A percentile compares a stretch with the other conserved stretches of the same genome.
Evolutionary conservation across 192 early-diverging fungal genomes (phyloP).

Genomic region (Radiomyces spectabilis): DNA sequence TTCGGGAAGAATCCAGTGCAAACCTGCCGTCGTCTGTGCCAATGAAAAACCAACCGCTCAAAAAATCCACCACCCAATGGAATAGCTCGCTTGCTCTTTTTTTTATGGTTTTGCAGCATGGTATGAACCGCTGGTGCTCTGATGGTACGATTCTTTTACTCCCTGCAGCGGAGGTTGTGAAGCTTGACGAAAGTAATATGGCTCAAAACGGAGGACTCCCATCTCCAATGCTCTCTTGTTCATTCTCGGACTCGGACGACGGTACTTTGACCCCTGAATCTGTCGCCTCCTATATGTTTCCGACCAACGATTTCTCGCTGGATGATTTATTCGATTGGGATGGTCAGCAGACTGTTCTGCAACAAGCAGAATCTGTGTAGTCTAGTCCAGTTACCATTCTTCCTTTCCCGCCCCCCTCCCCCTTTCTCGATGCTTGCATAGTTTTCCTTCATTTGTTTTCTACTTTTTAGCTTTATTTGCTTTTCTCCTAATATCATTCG

Average conservation of each 20-base stretch:
- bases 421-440: not conserved
- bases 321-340: slow-evolving; percentile 33
- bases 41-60: not conserved
- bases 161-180: slow-evolving; percentile 35
- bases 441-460: not conserved
- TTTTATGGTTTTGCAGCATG: not conserved
- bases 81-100: slow-evolving; percentile 1
- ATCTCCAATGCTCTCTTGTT: slow-evolving; percentile 16
- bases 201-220: not conserved
- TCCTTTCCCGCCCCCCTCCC: not conserved
- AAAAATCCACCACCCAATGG: slow-evolving; percentile 34
- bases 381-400: not conserved
- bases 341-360: slow-evolving; percentile 16
- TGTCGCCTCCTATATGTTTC: not conserved
- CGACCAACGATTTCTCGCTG: slow-evolving; percentile 9
- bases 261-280: slow-evolving; percentile 1
- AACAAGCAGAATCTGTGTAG: not conserved
- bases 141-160: slow-evolving; percentile 10
- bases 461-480: too few relatives aligned
- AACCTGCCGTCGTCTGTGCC: not conserved
- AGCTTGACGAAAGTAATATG: slow-evolving; percentile 1
- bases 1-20: not conserved
- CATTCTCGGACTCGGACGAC: slow-evolving; percentile 23
- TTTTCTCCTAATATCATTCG: too few relatives aligned
- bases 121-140: not conserved